A percentile compares a stretch with the other conserved stretches of the same genome.
These are phyloP conservation scores for Colletotrichum orchidophilum DNA, from an alignment of 2,329 filamentous ascomycete species.

Conservation along the genomic window DNA sequence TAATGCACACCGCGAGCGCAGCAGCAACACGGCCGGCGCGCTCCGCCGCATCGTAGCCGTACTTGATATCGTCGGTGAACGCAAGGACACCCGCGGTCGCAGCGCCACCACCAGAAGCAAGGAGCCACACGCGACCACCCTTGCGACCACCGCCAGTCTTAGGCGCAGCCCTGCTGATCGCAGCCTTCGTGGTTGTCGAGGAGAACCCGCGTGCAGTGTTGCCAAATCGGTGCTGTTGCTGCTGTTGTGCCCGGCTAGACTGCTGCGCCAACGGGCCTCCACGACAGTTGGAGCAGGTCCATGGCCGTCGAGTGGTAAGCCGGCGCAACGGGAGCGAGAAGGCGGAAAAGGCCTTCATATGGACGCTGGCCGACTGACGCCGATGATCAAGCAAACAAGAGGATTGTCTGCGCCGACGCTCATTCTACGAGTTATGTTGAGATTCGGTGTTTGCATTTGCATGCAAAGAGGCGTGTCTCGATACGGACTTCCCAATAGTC, in stretches of 20 bases:
- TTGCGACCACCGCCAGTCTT: conserved; percentile 18
- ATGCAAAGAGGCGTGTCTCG: not conserved
- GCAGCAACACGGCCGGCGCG: conserved; percentile 81
- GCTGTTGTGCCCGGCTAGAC: conserved; percentile 42
- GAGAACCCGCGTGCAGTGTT: conserved; percentile 40
- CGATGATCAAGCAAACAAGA: conserved; percentile 24
- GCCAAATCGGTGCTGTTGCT: conserved; percentile 38
- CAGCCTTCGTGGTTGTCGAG: conserved; percentile 35
- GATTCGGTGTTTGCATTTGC: not conserved
- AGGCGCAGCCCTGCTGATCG: not conserved
- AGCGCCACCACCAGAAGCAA: conserved; percentile 61
- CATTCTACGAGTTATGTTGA: conserved; percentile 21
- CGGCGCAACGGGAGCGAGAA: conserved; percentile 49
- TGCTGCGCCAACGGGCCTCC: conserved; percentile 40
- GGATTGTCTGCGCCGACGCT: conserved; percentile 12
- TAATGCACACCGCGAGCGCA: conserved; percentile 82
- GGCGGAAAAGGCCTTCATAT: conserved; percentile 54
- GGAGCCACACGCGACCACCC: conserved; percentile 48
- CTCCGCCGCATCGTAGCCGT: conserved; percentile 78
- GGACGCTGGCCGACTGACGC: conserved; percentile 35
- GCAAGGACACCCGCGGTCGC: conserved; percentile 59
- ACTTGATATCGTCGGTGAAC: conserved; percentile 76
- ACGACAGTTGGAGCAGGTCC: conserved; percentile 59
- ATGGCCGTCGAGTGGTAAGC: conserved; percentile 48
- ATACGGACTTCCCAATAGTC: conserved; percentile 19